Conservation (phyloP, 805 yeast genomes). For the Komagataella phaffii region DNA sequence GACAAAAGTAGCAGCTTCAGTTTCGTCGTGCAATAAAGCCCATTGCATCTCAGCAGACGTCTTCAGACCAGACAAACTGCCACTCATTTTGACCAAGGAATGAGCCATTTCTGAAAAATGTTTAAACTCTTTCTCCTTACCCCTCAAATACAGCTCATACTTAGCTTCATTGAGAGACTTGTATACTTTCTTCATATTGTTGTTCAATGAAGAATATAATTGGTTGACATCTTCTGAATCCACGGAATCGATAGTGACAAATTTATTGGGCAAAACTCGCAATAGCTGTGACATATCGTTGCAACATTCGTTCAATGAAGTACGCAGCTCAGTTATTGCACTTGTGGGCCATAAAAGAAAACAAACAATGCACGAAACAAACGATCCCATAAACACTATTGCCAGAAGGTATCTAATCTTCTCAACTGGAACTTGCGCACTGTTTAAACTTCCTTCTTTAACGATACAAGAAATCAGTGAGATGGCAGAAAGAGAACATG, state of each 20-base stretch:
- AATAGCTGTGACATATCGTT: constrained; percentile 36
- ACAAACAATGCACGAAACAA: constrained; percentile 46
- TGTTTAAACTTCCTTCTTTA: constrained; percentile 57
- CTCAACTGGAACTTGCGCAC: constrained; percentile 39
- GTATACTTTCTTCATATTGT: constrained; percentile 24
- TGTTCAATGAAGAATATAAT: constrained; percentile 23
- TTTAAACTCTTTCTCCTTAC: constrained; percentile 40
- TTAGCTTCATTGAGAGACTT: constrained; percentile 40
- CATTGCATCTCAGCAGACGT: constrained; percentile 60
- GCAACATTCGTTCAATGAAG: constrained; percentile 34
- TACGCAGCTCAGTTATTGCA: constrained; percentile 33
- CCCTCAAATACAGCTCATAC: constrained; percentile 42
- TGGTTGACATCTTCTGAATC: constrained; percentile 23
- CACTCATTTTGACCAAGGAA: constrained; percentile 35
- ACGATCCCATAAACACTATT: constrained; percentile 49
- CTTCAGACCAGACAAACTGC: constrained; percentile 53
- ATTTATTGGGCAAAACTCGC: constrained; percentile 29
- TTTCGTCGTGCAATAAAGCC: constrained; percentile 28
- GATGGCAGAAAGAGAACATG: constrained; percentile 67
- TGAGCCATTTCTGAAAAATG: constrained; percentile 31
- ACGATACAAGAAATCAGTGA: constrained; percentile 57
- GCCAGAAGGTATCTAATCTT: constrained; percentile 38
- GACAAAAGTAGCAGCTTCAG: constrained; percentile 4
- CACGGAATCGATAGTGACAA: constrained; percentile 33
- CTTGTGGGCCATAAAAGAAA: constrained; percentile 50